These are phyloP conservation scores for Suillus alpinus DNA, from an alignment of 768 basidiomycete genomes.

Conservation along the genomic window DNA sequence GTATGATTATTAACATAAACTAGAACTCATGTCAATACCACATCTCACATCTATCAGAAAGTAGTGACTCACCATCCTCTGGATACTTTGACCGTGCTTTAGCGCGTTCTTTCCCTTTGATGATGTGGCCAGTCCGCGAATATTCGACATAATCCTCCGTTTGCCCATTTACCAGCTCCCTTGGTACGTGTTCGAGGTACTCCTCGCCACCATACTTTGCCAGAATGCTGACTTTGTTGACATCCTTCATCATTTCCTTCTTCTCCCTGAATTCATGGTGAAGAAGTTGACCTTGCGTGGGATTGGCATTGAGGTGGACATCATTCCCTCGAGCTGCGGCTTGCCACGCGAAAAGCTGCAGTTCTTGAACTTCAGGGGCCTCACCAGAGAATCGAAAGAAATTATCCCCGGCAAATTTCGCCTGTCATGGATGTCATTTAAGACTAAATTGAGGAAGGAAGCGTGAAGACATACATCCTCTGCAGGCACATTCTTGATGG, in stretches of 20 bases:
- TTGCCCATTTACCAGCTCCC: slow-evolving; percentile 91
- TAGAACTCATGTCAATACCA: slow-evolving; percentile 29
- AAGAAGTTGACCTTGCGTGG: slow-evolving; percentile 90
- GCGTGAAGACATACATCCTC: slow-evolving; percentile 69
- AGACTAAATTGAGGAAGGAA: not conserved
- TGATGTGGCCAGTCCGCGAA: slow-evolving; percentile 83
- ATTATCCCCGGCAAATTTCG: slow-evolving; percentile 94
- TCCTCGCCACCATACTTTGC: slow-evolving; percentile 93
- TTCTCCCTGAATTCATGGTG: slow-evolving; percentile 90
- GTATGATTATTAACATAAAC: slow-evolving; percentile 93
- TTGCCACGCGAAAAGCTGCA: slow-evolving; percentile 98
- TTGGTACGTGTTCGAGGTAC: slow-evolving; percentile 86
- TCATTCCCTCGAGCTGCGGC: slow-evolving; percentile 91
- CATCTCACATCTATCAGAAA: not conserved
- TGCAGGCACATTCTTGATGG: slow-evolving; percentile 66
- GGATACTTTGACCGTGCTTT: slow-evolving; percentile 91
- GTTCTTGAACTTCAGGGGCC: slow-evolving; percentile 84
- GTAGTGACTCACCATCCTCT: slow-evolving; percentile 76
- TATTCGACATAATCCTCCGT: slow-evolving; percentile 98
- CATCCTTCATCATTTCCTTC: slow-evolving; percentile 89
- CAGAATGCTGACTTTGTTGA: slow-evolving; percentile 84
- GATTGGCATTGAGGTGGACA: slow-evolving; percentile 93
- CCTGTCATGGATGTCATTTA: slow-evolving; percentile 39
- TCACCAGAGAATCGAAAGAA: slow-evolving; percentile 91
- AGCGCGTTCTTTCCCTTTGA: slow-evolving; percentile 88